Conservation (phyloP, 2,329 filamentous ascomycete genomes). For the Sporothrix brunneoviolacea region DNA sequence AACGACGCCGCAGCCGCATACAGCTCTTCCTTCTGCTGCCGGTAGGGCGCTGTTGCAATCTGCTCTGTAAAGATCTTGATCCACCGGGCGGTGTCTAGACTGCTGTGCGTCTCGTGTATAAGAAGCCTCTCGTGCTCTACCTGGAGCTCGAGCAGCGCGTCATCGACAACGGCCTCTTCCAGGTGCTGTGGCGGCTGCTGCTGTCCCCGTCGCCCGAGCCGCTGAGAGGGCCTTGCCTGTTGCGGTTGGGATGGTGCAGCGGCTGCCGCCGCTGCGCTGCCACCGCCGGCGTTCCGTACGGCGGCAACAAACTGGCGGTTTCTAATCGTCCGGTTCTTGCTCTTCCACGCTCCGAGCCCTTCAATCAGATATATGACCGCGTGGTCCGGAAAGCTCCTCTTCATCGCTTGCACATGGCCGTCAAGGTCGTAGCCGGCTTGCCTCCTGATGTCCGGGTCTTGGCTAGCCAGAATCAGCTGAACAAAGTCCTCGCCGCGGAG, state of each 20-base stretch:
- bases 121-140: slow-evolving; percentile 52
- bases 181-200: slow-evolving; percentile 45
- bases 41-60: slow-evolving; percentile 69
- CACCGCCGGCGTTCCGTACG: slow-evolving; percentile 40
- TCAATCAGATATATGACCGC: slow-evolving; percentile 66
- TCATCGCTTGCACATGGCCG: slow-evolving; percentile 50
- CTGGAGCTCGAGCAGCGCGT: slow-evolving; percentile 64
- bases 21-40: slow-evolving; percentile 43
- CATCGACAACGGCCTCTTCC: slow-evolving; percentile 62
- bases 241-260: no score
- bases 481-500: slow-evolving; percentile 61
- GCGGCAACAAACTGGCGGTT: slow-evolving; percentile 63
- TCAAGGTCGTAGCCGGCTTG: slow-evolving; percentile 42
- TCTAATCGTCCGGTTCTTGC: slow-evolving; percentile 59
- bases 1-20: slow-evolving; percentile 54
- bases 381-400: slow-evolving; percentile 43
- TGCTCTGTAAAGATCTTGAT: slow-evolving; percentile 70
- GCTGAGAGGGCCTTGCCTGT: slow-evolving; percentile 18
- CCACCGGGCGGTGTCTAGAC: slow-evolving; percentile 64
- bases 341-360: slow-evolving; percentile 58
- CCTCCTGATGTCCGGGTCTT: slow-evolving; percentile 14
- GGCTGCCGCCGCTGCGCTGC: slow-evolving; percentile 15
- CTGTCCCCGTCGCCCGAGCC: slow-evolving; percentile 27
- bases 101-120: slow-evolving; percentile 59
- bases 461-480: slow-evolving; percentile 41